A percentile compares a stretch with the other conserved stretches of the same genome.
Evolutionary conservation across 202 grass and related monocot species (phyloP).

Genomic region (Brachypodium distachyon): DNA sequence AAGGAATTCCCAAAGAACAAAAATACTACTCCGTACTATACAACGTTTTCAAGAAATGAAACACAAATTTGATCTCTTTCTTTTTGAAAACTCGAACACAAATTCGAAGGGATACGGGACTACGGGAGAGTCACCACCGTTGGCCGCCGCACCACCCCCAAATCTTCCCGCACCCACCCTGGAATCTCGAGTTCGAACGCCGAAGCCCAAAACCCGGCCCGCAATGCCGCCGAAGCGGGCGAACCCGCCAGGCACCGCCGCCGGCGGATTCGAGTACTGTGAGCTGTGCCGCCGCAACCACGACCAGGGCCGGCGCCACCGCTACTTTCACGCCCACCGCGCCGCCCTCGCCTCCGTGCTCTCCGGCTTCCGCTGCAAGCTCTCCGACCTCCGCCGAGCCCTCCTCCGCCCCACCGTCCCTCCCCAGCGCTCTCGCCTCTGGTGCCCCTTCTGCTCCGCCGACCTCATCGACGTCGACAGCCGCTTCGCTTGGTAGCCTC

Average conservation of each 20-base stretch:
- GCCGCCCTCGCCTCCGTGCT: conserved; percentile 36
- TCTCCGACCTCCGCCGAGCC: conserved; percentile 52
- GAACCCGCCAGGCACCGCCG: neutral
- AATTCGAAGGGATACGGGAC: neutral
- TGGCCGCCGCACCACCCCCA: neutral
- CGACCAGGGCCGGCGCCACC: conserved; percentile 69
- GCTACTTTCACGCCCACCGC: conserved; percentile 49
- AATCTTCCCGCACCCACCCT: neutral
- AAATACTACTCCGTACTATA: too few species aligned
- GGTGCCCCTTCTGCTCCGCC: conserved; percentile 66
- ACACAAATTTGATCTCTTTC: neutral
- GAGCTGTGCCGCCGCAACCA: conserved; percentile 72
- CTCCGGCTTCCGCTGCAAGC: conserved; percentile 53
- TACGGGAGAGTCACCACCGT: too few species aligned
- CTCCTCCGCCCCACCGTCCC: conserved; percentile 26
- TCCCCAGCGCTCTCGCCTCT: conserved; percentile 23
- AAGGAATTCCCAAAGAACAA: too few species aligned
- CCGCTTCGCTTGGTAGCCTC: conserved; percentile 48
- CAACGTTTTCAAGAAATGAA: too few species aligned
- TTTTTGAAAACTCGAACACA: neutral
- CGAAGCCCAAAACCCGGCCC: neutral
- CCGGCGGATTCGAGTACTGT: conserved; percentile 48
- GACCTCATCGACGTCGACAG: conserved; percentile 46
- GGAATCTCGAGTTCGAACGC: neutral
- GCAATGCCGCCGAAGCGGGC: conserved; percentile 24